phyloP scores from a whole-genome alignment of 805 yeast species.

The Wickerhamomyces alni region DNA sequence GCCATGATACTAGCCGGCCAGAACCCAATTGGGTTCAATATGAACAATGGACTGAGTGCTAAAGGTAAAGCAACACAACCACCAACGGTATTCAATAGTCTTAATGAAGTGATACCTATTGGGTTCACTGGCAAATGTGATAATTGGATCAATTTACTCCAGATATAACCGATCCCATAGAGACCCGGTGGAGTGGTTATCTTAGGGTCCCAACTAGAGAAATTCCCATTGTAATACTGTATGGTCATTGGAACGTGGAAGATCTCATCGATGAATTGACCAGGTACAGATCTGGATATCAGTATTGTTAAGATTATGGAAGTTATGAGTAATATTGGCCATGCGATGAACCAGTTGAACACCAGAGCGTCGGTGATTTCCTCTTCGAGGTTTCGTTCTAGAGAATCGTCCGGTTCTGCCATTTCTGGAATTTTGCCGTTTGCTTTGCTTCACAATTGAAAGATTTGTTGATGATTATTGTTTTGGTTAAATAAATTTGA shows the following conservation, averaged over 20 bases:
- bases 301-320: slow-evolving; percentile 23
- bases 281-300: slow-evolving; percentile 25
- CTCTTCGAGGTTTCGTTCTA: slow-evolving; percentile 17
- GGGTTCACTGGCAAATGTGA: slow-evolving; percentile 22
- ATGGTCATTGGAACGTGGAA: slow-evolving; percentile 83
- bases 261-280: slow-evolving; percentile 57
- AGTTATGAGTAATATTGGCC: slow-evolving; percentile 24
- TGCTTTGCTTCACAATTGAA: too few species aligned
- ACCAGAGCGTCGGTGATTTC: slow-evolving; percentile 23
- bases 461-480: too few species aligned
- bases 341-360: slow-evolving; percentile 26
- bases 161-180: slow-evolving; percentile 43
- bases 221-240: slow-evolving; percentile 55
- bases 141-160: slow-evolving; percentile 21
- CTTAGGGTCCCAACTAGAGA: slow-evolving; percentile 73
- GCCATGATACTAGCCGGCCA: slow-evolving; percentile 39
- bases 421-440: not conserved
- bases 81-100: slow-evolving; percentile 62
- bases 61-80: slow-evolving; percentile 51
- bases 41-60: slow-evolving; percentile 32
- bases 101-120: slow-evolving; percentile 34
- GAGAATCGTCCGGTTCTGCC: not conserved
- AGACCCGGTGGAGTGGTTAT: slow-evolving; percentile 97
- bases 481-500: too few species aligned
- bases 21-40: slow-evolving; percentile 36